Conservation (phyloP, 176 grass and related monocot species). For the Bromus sterilis region DNA sequence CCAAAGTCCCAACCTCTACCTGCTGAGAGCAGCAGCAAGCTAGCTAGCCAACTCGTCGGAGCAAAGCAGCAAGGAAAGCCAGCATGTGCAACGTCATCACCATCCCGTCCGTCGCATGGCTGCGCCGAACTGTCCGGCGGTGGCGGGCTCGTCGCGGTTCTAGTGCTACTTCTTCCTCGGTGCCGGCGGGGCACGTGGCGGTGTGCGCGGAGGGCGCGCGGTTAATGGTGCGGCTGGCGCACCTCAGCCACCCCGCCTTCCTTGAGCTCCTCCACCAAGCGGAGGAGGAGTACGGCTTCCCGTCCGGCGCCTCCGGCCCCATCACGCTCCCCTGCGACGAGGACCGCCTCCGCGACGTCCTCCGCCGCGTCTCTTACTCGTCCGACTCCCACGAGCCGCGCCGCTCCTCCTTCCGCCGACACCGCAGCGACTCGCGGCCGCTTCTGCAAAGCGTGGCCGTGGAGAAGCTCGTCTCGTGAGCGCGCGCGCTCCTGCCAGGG, state of each 20-base stretch:
- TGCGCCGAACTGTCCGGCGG: background rate
- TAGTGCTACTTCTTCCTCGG: background rate
- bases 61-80: background rate
- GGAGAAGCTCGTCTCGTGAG: background rate
- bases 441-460: background rate
- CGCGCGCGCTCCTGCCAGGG: background rate
- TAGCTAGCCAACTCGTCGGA: background rate
- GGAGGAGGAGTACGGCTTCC: conserved; percentile 43
- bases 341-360: conserved; percentile 25
- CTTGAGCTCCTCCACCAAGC: conserved; percentile 28
- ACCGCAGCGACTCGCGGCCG: background rate
- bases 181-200: conserved; percentile 39
- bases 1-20: background rate
- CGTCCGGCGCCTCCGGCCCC: background rate
- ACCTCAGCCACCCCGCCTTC: conserved; percentile 39
- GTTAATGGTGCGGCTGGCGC: conserved; percentile 42
- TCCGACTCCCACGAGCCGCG: background rate
- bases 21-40: background rate
- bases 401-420: too few relatives aligned
- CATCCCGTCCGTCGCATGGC: conserved; percentile 22
- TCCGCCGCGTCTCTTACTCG: conserved; percentile 8
- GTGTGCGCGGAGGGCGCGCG: conserved; percentile 8
- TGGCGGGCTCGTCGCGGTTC: background rate
- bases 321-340: conserved; percentile 36
- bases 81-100: conserved; percentile 29